These are phyloP conservation scores for Solanum microdontum DNA, from an alignment of 257 asterid species.

Conservation along the genomic window DNA sequence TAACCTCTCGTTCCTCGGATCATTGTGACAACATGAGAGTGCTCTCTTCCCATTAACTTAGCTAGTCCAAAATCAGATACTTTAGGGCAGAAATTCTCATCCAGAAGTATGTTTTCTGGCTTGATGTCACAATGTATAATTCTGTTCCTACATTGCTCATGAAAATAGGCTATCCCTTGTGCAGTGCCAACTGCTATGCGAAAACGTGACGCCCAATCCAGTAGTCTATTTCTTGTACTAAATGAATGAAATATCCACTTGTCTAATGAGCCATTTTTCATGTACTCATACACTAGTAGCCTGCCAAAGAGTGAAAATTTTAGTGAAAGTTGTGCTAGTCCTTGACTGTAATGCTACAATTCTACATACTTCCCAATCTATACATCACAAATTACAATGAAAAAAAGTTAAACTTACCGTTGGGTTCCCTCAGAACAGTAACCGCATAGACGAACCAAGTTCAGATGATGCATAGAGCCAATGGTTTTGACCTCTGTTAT, in stretches of 20 bases:
- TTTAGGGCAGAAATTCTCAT: slow-evolving; percentile 61
- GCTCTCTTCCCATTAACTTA: slow-evolving; percentile 85
- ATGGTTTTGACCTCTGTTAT: slow-evolving; percentile 81
- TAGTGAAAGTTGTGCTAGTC: neutral
- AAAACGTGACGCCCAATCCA: slow-evolving; percentile 77
- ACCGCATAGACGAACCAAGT: slow-evolving; percentile 73
- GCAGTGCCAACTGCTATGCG: slow-evolving; percentile 71
- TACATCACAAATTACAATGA: neutral
- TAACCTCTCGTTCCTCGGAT: slow-evolving; percentile 82
- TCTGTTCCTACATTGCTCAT: slow-evolving; percentile 77
- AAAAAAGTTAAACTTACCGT: neutral
- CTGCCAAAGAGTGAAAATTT: slow-evolving; percentile 17
- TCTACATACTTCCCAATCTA: neutral
- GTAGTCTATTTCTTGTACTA: slow-evolving; percentile 22
- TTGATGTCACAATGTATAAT: slow-evolving; percentile 82
- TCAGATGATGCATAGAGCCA: slow-evolving; percentile 90
- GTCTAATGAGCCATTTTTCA: slow-evolving; percentile 81
- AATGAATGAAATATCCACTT: slow-evolving; percentile 70
- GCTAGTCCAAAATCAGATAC: slow-evolving; percentile 92
- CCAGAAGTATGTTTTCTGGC: slow-evolving; percentile 78
- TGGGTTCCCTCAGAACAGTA: slow-evolving; percentile 62
- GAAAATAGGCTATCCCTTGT: slow-evolving; percentile 81
- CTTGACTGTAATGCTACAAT: neutral
- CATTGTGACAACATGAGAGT: slow-evolving; percentile 76
- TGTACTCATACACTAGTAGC: slow-evolving; percentile 82